phyloP scores from a whole-genome alignment of 805 yeast species.

The Barnettozyma pratensis region DNA sequence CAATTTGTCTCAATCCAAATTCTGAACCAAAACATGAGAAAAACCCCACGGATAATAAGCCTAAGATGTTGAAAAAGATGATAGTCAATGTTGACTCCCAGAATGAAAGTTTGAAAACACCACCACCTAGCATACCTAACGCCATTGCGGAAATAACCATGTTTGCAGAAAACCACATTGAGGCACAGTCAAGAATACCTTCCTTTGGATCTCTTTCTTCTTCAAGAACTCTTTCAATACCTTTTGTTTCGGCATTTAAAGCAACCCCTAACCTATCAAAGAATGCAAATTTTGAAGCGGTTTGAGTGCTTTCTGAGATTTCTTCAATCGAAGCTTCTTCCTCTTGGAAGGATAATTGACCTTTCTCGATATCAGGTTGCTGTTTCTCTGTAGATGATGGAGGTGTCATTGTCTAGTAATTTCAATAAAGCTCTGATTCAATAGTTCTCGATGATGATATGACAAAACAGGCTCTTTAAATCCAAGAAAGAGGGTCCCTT shows the following conservation, averaged over 20 bases:
- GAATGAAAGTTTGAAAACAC: constrained; percentile 63
- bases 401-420: not conserved
- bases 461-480: not conserved
- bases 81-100: constrained; percentile 65
- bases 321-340: constrained; percentile 20
- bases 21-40: constrained; percentile 80
- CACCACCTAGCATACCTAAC: constrained; percentile 66
- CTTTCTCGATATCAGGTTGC: constrained; percentile 21
- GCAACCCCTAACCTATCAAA: constrained; percentile 22
- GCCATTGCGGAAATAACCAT: constrained; percentile 80
- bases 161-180: constrained; percentile 92
- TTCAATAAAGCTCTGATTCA: too few relatives aligned
- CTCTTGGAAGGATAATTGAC: constrained; percentile 5
- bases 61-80: constrained; percentile 68
- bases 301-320: constrained; percentile 16
- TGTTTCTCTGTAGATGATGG: constrained; percentile 14
- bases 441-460: too few relatives aligned
- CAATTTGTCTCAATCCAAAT: constrained; percentile 85
- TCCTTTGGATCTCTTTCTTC: constrained; percentile 70
- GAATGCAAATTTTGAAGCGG: constrained; percentile 11
- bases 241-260: constrained; percentile 54
- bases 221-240: constrained; percentile 77
- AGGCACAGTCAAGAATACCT: constrained; percentile 56
- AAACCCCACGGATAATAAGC: constrained; percentile 75
- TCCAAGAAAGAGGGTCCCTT: too few relatives aligned